Base-by-base conservation (phyloP, 1,284 basidiomycete genomes). In the Malassezia furfur region DNA sequence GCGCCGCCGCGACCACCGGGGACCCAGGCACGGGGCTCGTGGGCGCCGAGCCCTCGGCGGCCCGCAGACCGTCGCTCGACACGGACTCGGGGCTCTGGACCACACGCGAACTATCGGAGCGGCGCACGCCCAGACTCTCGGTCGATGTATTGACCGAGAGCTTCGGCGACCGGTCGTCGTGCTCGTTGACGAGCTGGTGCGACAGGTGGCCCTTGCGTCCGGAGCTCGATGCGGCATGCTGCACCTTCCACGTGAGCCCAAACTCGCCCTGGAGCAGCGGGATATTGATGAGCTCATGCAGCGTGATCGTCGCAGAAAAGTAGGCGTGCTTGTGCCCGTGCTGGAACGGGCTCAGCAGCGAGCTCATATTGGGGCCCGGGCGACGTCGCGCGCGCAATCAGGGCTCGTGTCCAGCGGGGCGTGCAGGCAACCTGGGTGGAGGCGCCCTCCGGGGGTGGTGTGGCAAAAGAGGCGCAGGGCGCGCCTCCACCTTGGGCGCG, bases 181-280 rank as follows among this genome's bases (percentile, higher is more conserved):
- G 79, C 76, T 45, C 43, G 9, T 1, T 8, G 7, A 11, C 5
- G 12, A 47, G 11, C 30, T 32, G 45, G 19, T 8, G 3, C 14
- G 41, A 21, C 30, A 47, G 35, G 7, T n/a, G 19, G n/a, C 30
- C 30, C 30, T 32, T 47, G 11, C 45, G 45, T 5, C 30, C 30
- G 17, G 45, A 19, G 22, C 30, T 32, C 17, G 45, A 35, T 2
- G 50, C 48, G 34, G 55, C 34, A 30, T 57, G 50, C 21, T 83
- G 85, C 76, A 88, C 81, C 71, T 82, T 84, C 86, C 86, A 88
- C 46, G 81, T 79, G 36, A 85, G 80, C 14, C 79, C 82, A 67
- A 88, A 88, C 65, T 86, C 80, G 59, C 87, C 87, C 37, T 77
- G 76, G 46, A 88, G 82, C 58, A 87, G 81, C 0, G 87, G 86